Percentiles rank a stretch among this genome's conserved stretches.
Conservation (phyloP, 2,329 filamentous ascomycete genomes). For the Stagonosporopsis rhizophila region DNA sequence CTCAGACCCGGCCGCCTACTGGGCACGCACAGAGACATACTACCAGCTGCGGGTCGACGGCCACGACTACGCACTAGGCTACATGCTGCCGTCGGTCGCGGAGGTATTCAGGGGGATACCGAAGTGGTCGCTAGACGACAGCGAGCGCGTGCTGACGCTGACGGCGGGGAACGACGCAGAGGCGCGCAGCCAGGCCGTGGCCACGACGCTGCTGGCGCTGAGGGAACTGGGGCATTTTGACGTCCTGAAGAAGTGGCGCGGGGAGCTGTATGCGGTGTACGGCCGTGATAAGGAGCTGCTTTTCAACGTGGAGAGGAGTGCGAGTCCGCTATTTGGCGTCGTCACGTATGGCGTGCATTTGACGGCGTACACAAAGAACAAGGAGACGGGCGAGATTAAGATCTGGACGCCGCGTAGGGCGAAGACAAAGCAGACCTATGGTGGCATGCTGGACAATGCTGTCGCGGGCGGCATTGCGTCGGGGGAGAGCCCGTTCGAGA, state of each 20-base stretch:
- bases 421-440: constrained; percentile 82
- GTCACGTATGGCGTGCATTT: constrained; percentile 55
- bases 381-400: constrained; percentile 64
- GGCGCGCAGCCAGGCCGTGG: constrained; percentile 66
- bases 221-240: constrained; percentile 74
- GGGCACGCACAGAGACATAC: constrained; percentile 61
- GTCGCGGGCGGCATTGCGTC: constrained; percentile 87
- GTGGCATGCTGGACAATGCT: constrained; percentile 92
- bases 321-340: constrained; percentile 53
- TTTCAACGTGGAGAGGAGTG: constrained; percentile 53
- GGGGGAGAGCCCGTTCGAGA: constrained; percentile 80
- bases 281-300: constrained; percentile 48
- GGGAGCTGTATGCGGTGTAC: constrained; percentile 54
- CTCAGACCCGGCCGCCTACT: constrained; percentile 63
- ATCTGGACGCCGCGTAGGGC: constrained; percentile 87
- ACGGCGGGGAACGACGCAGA: constrained; percentile 65
- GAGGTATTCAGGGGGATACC: constrained; percentile 62
- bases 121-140: constrained; percentile 67
- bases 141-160: constrained; percentile 68
- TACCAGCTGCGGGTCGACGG: constrained; percentile 72
- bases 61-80: constrained; percentile 66
- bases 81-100: constrained; percentile 68
- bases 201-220: constrained; percentile 70
- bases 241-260: constrained; percentile 63
- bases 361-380: constrained; percentile 46